Evolutionary conservation across 2,329 filamentous ascomycete genomes (phyloP), one percentile per base, ranked within the genome.

Genomic region (Exophiala sp.): DNA sequence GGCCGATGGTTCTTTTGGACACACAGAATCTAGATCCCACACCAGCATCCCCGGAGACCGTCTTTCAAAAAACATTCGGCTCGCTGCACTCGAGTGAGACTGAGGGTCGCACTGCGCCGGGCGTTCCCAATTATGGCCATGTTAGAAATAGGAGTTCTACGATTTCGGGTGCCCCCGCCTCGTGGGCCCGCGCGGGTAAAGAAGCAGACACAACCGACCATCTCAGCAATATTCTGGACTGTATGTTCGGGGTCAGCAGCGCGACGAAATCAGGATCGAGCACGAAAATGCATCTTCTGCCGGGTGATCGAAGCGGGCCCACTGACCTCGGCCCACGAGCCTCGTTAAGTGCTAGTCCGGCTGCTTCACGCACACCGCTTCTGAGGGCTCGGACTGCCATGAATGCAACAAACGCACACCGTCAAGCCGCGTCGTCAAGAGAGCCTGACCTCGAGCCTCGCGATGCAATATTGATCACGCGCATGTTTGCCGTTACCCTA

Each of bases 241-340:
- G 78, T 63, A 81, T 81, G 62, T 81, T 81, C 61, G 79, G 78
- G 22, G 79, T 77, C 53, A 74, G 74, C 46, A 73, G 75, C 32
- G 76, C 79, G 61, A 76, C 73, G 53, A 79, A 80, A 59, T 68
- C 74, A 34, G 76, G 76, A n/a, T 75, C 77, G 7, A 79, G 76
- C 19, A 81, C 78, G 38, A 81, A 81, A 62, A 73, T 81, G 62
- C 78, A 81, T 61, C 75, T 80, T 46, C 70, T 80, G 53, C 70
- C 54, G 1, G 55, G 56, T 30, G 49, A 55, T 39, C 50, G 39
- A 23, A 44, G 46, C 37, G 16, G 37, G 14, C 23, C 46, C 9
- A 52, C 21, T 19, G 48, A 53, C 23, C 27, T 53, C 3, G 46
- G 47, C 29, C 42, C 51, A 11, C 48, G 51, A 5, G 37, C 48